Evolutionary conservation across 345 rosid species (phyloP).

Genomic region (Salix suchowensis): DNA sequence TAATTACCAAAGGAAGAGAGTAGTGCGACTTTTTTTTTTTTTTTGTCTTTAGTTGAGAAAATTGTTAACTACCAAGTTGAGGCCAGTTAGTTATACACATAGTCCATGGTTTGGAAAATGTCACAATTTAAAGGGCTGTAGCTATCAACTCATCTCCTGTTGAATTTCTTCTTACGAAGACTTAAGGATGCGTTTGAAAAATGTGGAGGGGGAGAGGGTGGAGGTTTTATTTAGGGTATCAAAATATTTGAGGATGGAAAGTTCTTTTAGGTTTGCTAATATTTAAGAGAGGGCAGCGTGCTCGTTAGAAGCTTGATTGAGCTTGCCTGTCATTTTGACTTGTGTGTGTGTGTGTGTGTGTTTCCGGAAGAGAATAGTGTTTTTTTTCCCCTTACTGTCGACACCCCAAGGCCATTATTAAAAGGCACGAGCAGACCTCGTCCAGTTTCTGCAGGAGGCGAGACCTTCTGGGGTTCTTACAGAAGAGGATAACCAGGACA

Average conservation of each 20-base stretch:
- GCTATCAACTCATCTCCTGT: conserved; percentile 17
- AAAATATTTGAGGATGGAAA: conserved; percentile 16
- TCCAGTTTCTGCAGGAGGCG: conserved; percentile 14
- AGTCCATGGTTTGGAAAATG: conserved; percentile 49
- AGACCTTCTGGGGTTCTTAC: conserved; percentile 14
- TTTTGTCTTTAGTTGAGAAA: background rate
- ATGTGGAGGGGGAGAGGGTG: background rate
- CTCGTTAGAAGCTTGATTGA: conserved; percentile 24
- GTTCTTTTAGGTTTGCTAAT: conserved; percentile 22
- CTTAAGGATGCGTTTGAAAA: conserved; percentile 38
- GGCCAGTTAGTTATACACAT: conserved; percentile 27
- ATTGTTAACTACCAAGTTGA: conserved; percentile 17
- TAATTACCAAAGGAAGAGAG: too few species aligned
- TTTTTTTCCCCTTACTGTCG: background rate
- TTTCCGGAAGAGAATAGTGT: background rate
- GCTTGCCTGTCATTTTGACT: conserved; percentile 40
- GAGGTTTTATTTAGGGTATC: background rate
- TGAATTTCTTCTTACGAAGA: conserved; percentile 11
- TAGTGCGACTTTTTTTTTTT: background rate
- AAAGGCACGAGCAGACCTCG: conserved; percentile 9
- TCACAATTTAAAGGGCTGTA: conserved; percentile 25
- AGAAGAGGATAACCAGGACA: conserved; percentile 14
- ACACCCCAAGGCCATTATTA: conserved; percentile 18
- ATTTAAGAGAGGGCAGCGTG: background rate
- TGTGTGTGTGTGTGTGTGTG: conserved; percentile 13